Base-by-base conservation (phyloP, 163 green algal species). In the Chloromonas sp. region DNA sequence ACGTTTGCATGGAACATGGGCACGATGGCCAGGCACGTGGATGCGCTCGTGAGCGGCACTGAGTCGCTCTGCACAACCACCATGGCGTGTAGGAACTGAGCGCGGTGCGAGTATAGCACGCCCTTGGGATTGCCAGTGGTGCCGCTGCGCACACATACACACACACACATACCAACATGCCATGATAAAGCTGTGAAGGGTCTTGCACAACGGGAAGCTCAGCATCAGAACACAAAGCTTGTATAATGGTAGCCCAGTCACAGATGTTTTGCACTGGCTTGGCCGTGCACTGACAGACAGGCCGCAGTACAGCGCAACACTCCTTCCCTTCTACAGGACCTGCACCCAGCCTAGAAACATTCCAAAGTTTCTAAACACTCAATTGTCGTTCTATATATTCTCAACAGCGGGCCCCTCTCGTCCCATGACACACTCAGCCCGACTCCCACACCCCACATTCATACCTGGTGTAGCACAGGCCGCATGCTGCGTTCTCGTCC, bases 91-190 rank as follows among this genome's bases (percentile, higher is more conserved):
- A 98, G 90, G 80, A 93, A 94, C 85, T 97, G 96, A 83, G 88
- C 87, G 1, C 94, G 88, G 88, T 98, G 95, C 0, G 89, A 91
- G 87, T 97, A 98, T 8, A 96, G 78, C 58, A 97, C 94, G 36
- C 94, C 92, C 91, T 97, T 97, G 62, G 94, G 95, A n/a, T 88
- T 90, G 60, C 94, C 93, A 1, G 93, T 97, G 0, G 94, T 98
- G 58, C 94, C 95, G 60, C 61, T 88, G 81, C 61, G 78, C 2
- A 36, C 36, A 36, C 70, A n/a, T 76, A 8, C 8, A 13, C 8
- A 13, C 70, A 76, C 70, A 76, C 70, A 76, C 70, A 76, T 13
- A 76, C 13, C 8, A 76, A 76, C 70, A 76, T 8, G 70, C 70
- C 13, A 76, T 76, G 8, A n/a, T 13, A 76, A n/a, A 76, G 8